These are phyloP conservation scores for Penicillium atrosanguineum DNA, from an alignment of 495 filamentous ascomycete genomes.

Conservation along the genomic window DNA sequence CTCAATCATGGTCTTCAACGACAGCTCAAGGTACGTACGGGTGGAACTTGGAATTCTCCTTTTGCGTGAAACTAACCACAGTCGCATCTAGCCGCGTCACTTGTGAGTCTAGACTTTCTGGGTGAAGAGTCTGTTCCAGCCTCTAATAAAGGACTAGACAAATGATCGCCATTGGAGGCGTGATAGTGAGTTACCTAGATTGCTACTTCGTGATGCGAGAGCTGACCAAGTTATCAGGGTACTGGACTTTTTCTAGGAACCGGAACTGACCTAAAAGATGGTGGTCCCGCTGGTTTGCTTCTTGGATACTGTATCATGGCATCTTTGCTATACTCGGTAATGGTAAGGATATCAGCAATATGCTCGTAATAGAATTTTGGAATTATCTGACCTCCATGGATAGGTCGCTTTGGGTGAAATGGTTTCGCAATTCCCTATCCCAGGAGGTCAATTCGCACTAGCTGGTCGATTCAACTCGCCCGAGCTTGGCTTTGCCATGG, in stretches of 20 bases:
- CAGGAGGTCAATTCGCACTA: conserved; percentile 14
- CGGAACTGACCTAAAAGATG: conserved; percentile 17
- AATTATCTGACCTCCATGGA: too few species aligned
- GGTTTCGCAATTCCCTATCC: conserved; percentile 16
- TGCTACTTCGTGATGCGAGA: too few species aligned
- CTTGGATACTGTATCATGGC: conserved; percentile 24
- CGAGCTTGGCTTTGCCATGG: conserved; percentile 22
- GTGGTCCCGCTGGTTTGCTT: conserved; percentile 24
- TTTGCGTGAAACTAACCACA: too few species aligned
- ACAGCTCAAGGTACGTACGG: conserved; percentile 17
- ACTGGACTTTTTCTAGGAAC: conserved; percentile 28
- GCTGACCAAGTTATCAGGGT: conserved; percentile 11
- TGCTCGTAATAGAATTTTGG: too few species aligned
- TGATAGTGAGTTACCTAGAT: conserved; percentile 23
- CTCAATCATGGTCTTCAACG: conserved; percentile 18
- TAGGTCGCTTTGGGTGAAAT: conserved; percentile 16
- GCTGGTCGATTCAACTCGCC: conserved; percentile 17
- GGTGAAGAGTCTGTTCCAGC: too few species aligned
- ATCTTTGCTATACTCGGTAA: conserved; percentile 18
- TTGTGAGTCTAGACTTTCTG: too few species aligned
- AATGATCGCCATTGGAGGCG: conserved; percentile 25
- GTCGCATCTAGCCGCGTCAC: conserved; percentile 25
- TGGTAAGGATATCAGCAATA: conserved; percentile 13
- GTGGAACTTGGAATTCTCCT: too few species aligned
- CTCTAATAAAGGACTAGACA: conserved; percentile 12